Base-by-base conservation (phyloP, 2,329 filamentous ascomycete genomes). In the Aspergillus candidus region DNA sequence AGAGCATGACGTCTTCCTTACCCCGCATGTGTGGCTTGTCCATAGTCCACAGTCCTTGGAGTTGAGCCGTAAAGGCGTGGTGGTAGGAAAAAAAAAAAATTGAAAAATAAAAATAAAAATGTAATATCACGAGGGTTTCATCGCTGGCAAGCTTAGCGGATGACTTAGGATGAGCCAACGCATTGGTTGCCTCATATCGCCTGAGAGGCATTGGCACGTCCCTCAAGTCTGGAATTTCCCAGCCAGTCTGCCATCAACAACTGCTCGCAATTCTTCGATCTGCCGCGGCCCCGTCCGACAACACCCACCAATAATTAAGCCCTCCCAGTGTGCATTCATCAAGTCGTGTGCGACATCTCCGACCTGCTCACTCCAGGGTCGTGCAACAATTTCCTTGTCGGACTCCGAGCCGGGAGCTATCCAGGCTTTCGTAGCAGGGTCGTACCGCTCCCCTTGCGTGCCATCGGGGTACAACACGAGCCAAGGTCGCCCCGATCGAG, bases 391-490 rank as follows among this genome's bases (percentile, higher is more conserved):
- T 30, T 33, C 17, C 12, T 15, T n/a, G n/a, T 33, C 15, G 13
- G 34, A 8, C 44, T 32, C 8, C n/a, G 12, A 22, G 12, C 27
- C 12, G 31, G 32, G 13, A 41, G 7, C 13, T 41, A 22, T 31
- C 83, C 83, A 86, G 41, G 65, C 67, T 55, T 83, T 77, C 6
- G 78, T 81, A 0, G 62, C 65, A 1, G 81, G 82, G 59, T 86
- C 78, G 63, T 86, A 86, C 1, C 82, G 73, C 62, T 84, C 79
- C 0, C 80, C 80, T 37, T 80, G 81, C 1, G 83, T 84, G 0
- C 82, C 82, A 59, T 86, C 83, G 0, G 83, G 83, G 58, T 85
- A 86, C 13, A 86, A 54, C 4, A 86, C 75, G 41, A 86, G 61
- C 14, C 69, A 71, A 1, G 80, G 80, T 11, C 41, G 38, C 39